phyloP scores from a whole-genome alignment of 2,329 filamentous ascomycete genomes.

The Pseudocercospora fuligena region DNA sequence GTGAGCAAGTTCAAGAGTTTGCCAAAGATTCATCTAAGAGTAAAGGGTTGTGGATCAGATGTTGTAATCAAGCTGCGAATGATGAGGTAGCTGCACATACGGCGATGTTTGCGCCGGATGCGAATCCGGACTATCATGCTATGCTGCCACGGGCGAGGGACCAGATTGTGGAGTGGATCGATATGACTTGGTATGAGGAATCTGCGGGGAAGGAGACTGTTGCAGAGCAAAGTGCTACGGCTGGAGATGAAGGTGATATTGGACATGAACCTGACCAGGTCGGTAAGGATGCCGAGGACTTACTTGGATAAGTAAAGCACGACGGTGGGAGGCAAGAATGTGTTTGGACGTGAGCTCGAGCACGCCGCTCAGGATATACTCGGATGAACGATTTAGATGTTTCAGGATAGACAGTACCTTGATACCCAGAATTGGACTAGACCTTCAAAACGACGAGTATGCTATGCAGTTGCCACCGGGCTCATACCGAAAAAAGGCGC shows the following conservation, averaged over 20 bases:
- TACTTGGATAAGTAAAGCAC: neutral
- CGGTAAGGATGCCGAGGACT: neutral
- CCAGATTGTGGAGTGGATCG: constrained; percentile 67
- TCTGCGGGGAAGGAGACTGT: constrained; percentile 18
- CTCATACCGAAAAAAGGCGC: neutral
- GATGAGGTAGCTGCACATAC: constrained; percentile 85
- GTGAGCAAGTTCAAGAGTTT: constrained; percentile 41
- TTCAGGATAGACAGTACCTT: neutral
- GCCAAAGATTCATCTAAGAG: constrained; percentile 37
- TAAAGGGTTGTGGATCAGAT: constrained; percentile 65
- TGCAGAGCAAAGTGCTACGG: neutral
- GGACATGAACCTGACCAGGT: neutral
- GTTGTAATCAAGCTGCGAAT: constrained; percentile 77
- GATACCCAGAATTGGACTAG: neutral
- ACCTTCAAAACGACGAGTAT: neutral
- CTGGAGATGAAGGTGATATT: neutral
- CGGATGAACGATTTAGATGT: neutral
- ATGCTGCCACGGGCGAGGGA: constrained; percentile 69
- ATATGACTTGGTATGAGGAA: constrained; percentile 39
- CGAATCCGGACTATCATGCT: constrained; percentile 74
- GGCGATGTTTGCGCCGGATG: constrained; percentile 73
- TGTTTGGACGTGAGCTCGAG: neutral
- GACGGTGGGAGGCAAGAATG: neutral
- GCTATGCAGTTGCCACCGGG: neutral
- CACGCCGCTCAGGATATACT: neutral